phyloP scores from a whole-genome alignment of 2,329 filamentous ascomycete genomes.

The Tolypocladium paradoxum region DNA sequence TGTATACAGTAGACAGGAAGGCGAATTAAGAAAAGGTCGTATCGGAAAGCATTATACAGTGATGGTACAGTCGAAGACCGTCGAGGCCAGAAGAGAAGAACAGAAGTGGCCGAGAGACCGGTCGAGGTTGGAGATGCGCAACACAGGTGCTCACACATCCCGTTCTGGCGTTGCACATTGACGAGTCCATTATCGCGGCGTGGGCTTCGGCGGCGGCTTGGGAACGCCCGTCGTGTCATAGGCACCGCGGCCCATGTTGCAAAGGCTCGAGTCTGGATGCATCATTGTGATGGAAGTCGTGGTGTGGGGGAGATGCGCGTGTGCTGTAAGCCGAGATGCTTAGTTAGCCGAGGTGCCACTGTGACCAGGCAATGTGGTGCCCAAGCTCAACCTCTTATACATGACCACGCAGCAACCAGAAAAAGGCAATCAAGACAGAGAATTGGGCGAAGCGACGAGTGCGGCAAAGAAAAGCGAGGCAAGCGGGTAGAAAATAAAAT shows the following conservation, averaged over 20 bases:
- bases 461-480: slow-evolving; percentile 6
- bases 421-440: background rate
- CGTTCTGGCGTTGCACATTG: background rate
- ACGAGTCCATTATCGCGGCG: slow-evolving; percentile 22
- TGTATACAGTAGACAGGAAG: slow-evolving; percentile 23
- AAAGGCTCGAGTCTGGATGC: slow-evolving; percentile 19
- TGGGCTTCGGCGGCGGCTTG: slow-evolving; percentile 34
- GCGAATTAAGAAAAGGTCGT: slow-evolving; percentile 8
- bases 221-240: slow-evolving; percentile 40
- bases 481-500: slow-evolving; percentile 5
- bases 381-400: slow-evolving; percentile 1
- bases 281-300: slow-evolving; percentile 22
- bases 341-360: slow-evolving; percentile 1
- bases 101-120: slow-evolving; percentile 2
- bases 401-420: background rate
- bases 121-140: background rate
- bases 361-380: background rate
- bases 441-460: background rate
- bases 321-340: background rate
- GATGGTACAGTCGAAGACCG: slow-evolving; percentile 8
- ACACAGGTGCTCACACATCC: background rate
- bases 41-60: slow-evolving; percentile 17
- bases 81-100: slow-evolving; percentile 10
- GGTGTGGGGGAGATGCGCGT: background rate
- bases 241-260: slow-evolving; percentile 40